Evolutionary conservation across 177 flowering plant species (phyloP).

Genomic region (Vitis hybrid): DNA sequence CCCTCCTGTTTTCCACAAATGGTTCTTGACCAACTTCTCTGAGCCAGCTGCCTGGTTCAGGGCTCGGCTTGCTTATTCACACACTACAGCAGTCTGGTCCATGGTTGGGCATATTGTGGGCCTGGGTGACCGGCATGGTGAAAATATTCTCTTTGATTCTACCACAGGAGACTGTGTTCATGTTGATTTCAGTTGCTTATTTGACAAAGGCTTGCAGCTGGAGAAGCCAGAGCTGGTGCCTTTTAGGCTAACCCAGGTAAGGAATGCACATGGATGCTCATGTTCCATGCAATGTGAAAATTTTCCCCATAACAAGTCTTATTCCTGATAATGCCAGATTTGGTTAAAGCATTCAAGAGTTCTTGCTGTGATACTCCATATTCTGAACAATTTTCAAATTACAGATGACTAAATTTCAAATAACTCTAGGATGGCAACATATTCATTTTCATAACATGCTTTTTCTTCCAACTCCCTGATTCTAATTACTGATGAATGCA

Average conservation of each 20-base stretch:
- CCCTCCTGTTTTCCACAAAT: slow-evolving; percentile 91
- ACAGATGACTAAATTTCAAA: no score
- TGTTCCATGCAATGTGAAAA: not conserved
- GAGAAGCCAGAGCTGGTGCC: slow-evolving; percentile 99
- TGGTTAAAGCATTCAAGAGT: no score
- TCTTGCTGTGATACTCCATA: no score
- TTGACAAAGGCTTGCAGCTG: slow-evolving; percentile 94
- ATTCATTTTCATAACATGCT: not conserved
- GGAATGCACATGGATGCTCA: slow-evolving; percentile 4
- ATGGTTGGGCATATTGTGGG: slow-evolving; percentile 99
- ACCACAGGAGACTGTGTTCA: slow-evolving; percentile 99
- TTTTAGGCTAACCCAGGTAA: slow-evolving; percentile 96
- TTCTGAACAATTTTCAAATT: no score
- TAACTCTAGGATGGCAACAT: no score
- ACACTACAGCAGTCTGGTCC: slow-evolving; percentile 98
- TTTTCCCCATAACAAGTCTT: not conserved
- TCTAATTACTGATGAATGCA: not conserved
- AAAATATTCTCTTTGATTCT: slow-evolving; percentile 97
- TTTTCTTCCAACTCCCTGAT: not conserved
- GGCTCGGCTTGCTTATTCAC: slow-evolving; percentile 96
- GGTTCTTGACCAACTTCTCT: slow-evolving; percentile 93
- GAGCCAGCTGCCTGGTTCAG: slow-evolving; percentile 99
- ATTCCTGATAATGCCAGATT: not conserved
- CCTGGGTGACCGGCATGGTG: slow-evolving; percentile 97
- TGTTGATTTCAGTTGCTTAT: slow-evolving; percentile 99